phyloP scores from a whole-genome alignment of 495 filamentous ascomycete species.

The Penicillium odoratum region DNA sequence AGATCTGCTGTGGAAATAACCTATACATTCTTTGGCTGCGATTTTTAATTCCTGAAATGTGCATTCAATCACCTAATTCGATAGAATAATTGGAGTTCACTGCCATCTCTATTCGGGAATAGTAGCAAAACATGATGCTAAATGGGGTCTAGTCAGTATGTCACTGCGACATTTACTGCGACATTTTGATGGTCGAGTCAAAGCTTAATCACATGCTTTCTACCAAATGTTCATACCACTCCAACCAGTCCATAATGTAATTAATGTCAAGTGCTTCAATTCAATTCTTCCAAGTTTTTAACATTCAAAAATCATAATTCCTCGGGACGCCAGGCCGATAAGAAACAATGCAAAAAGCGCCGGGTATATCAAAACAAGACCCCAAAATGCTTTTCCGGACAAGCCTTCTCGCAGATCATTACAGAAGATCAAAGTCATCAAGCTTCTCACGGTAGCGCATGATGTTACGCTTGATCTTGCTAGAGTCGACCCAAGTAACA shows the following conservation, averaged over 20 bases:
- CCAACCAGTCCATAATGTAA: not conserved
- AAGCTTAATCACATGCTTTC: too few relatives aligned
- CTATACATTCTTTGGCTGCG: not conserved
- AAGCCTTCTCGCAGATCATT: slow-evolving; percentile 1
- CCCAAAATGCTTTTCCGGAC: slow-evolving; percentile 26
- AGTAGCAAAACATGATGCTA: too few relatives aligned
- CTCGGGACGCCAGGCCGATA: slow-evolving; percentile 21
- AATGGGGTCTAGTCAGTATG: too few relatives aligned
- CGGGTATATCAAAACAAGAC: slow-evolving; percentile 32
- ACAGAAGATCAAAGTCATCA: slow-evolving; percentile 95
- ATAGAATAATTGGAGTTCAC: not conserved
- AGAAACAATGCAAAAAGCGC: slow-evolving; percentile 27
- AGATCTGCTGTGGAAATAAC: not conserved
- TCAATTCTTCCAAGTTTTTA: not conserved
- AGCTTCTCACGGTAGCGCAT: slow-evolving; percentile 91
- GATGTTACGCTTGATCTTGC: slow-evolving; percentile 95
- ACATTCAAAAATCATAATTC: slow-evolving; percentile 7
- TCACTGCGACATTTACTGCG: too few relatives aligned
- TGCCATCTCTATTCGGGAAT: too few relatives aligned
- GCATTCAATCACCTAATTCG: not conserved
- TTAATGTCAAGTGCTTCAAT: not conserved
- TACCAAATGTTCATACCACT: not conserved
- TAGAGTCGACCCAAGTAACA: slow-evolving; percentile 93
- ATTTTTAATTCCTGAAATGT: not conserved
- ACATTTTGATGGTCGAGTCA: too few relatives aligned